Evolutionary conservation across 2,329 filamentous ascomycete species (phyloP), one percentile per base, ranked within the genome.

Genomic region (Hypomyces perniciosus): DNA sequence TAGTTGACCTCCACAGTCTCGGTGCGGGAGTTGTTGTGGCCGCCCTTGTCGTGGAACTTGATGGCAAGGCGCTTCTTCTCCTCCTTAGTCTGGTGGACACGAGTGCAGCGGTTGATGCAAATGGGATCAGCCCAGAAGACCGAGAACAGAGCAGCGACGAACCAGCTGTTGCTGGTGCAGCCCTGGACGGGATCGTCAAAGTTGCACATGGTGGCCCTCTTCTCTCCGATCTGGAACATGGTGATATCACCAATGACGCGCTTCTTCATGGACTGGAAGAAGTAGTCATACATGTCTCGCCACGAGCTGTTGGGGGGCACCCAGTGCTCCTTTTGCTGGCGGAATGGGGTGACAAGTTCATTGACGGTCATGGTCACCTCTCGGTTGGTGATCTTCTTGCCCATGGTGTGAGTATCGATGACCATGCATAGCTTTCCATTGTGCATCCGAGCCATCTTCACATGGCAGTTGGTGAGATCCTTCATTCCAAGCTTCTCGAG

Each of bases 141-240:
- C 34, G 70, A 70, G 65, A 72, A 73, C 50, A 74, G 59, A 9
- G 72, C 72, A 1, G 72, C 65, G 52, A 74, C 65, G 12, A 74
- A 63, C 71, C 71, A 74, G 56, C 64, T 68, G 65, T 74, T 71
- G 56, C 57, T 63, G 13, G 60, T 56, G 37, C 69, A 70, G 39
- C 72, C 72, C 64, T 74, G 72, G 8, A 67, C 65, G 5, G 72
- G 72, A 56, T 73, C 69, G 54, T 71, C 69, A 52, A 72, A 74
- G 54, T 52, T 57, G 54, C 60, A 56, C 31, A 55, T 12, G 7
- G 53, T 57, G 50, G 50, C 48, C 42, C 50, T 51, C 39, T 55
- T 35, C n/a, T 59, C 57, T 12, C 57, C 56, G 26, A 65, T 57
- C 41, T 56, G 52, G 54, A 66, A 63, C 8, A 57, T 60, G 44